These are phyloP conservation scores for Boletus rex-veris DNA, from an alignment of 768 basidiomycete genomes.

Conservation along the genomic window DNA sequence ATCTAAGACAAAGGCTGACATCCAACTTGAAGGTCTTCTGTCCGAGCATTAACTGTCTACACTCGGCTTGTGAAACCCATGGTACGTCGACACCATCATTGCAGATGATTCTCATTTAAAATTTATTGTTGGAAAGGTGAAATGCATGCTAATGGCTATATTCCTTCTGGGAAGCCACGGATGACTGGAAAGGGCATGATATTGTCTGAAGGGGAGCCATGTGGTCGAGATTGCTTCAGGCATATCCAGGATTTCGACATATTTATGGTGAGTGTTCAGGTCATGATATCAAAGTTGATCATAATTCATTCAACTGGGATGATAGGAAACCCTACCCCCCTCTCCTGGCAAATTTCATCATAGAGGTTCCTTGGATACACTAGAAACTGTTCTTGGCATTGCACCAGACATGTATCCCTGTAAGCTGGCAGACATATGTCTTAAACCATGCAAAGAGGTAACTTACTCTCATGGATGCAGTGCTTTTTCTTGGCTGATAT, in stretches of 20 bases:
- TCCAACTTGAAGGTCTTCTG: slow-evolving; percentile 40
- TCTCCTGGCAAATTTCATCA: slow-evolving; percentile 5
- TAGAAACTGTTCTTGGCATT: slow-evolving; percentile 39
- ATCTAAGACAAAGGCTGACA: slow-evolving; percentile 34
- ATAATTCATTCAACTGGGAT: not conserved
- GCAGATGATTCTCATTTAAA: not conserved
- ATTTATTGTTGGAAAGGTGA: not conserved
- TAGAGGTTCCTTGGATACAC: slow-evolving; percentile 12
- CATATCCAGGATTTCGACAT: slow-evolving; percentile 22
- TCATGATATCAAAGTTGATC: fast-evolving
- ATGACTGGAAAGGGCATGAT: slow-evolving; percentile 22
- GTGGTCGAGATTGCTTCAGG: slow-evolving; percentile 32
- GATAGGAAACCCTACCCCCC: slow-evolving; percentile 24
- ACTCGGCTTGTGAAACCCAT: slow-evolving; percentile 40
- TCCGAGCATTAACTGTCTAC: slow-evolving; percentile 43
- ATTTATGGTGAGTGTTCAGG: slow-evolving; percentile 17
- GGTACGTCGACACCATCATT: slow-evolving; percentile 13
- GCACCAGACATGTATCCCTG: slow-evolving; percentile 49
- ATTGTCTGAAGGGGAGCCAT: slow-evolving; percentile 28
- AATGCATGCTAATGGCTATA: slow-evolving; percentile 1
- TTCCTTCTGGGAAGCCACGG: slow-evolving; percentile 23
- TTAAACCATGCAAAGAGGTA: slow-evolving; percentile 48
- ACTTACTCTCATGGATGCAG: not conserved
- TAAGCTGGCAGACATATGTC: slow-evolving; percentile 45
- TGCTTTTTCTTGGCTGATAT: not conserved